Base-by-base conservation (phyloP, 306 rosid genomes). In the Sechiopsis laciniata region DNA sequence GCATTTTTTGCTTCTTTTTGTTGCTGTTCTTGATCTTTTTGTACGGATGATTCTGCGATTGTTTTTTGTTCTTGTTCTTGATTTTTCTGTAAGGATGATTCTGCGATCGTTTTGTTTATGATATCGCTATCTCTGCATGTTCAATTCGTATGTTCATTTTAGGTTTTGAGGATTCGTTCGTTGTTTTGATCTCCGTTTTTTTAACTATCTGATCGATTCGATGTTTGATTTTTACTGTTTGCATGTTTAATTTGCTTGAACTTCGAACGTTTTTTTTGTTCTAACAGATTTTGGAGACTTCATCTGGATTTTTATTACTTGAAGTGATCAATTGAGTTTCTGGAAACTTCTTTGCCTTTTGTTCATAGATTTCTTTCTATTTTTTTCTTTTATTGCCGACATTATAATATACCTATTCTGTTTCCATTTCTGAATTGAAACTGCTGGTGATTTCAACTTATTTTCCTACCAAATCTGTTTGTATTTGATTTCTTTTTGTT, bases 151-250 rank as follows among this genome's bases (percentile, higher is more conserved):
- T 68, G 57, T 46, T 20, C 17, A 21, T 46, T 68, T 70, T 24
- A 51, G 59, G 42, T 1, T 70, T 52, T 48, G 21, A 24, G 59
- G 74, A 21, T 70, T 26, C 0, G 21, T 52, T 70, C 48, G 19
- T 52, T 22, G 45, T 70, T 70, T 69, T 35, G 6, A 35, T 6
- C 70, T 16, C 70, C 48, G 45, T 16, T 63, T 62, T 62, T 64
- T 37, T 22, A 51, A n/a, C 3, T 64, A 16, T 37, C 40, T 21
- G 22, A 51, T 70, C 74, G 74, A 70, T 56, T 52, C 55, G 72
- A 64, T 69, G 56, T 76, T 54, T 52, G 64, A 58, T 72, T 73
- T 61, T 74, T 66, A 29, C 70, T n/a, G 52, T 67, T 0, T 69
- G 73, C 24, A 17, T 75, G 76, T 40, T 62, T 55, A 15, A 54